These are phyloP conservation scores for Vitellaria paradoxa DNA, from an alignment of 179 eudicot genomes.

Conservation along the genomic window DNA sequence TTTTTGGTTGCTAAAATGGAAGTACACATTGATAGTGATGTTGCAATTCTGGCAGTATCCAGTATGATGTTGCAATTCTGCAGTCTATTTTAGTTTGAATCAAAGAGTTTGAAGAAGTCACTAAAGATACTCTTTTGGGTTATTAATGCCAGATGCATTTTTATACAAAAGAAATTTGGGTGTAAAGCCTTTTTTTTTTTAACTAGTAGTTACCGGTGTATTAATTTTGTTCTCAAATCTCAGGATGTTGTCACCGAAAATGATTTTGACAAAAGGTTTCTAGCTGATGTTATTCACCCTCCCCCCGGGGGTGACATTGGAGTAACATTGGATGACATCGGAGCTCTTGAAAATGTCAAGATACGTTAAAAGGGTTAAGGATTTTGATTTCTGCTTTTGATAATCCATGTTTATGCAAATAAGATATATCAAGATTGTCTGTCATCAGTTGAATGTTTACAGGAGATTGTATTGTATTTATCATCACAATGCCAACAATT, in stretches of 20 bases:
- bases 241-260: slow-evolving; percentile 82
- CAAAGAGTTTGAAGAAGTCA: slow-evolving; percentile 64
- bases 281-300: slow-evolving; percentile 78
- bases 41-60: slow-evolving; percentile 38
- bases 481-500: slow-evolving; percentile 1
- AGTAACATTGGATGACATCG: slow-evolving; percentile 78
- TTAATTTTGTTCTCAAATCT: slow-evolving; percentile 8
- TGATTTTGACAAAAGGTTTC: slow-evolving; percentile 76
- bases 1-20: too few relatives aligned
- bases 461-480: too few relatives aligned
- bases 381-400: too few relatives aligned
- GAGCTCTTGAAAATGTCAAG: slow-evolving; percentile 84
- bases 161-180: too few relatives aligned
- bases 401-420: too few relatives aligned
- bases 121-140: slow-evolving; percentile 51
- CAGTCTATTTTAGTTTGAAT: slow-evolving; percentile 50
- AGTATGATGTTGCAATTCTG: slow-evolving; percentile 51
- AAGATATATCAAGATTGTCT: too few relatives aligned
- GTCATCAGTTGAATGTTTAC: too few relatives aligned
- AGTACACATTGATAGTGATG: too few relatives aligned
- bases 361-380: slow-evolving; percentile 60
- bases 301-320: too few relatives aligned
- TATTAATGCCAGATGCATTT: not conserved
- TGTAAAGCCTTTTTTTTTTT: too few relatives aligned
- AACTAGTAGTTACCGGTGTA: not conserved